phyloP scores from a whole-genome alignment of 495 filamentous ascomycete genomes.

The Penicillium herquei region DNA sequence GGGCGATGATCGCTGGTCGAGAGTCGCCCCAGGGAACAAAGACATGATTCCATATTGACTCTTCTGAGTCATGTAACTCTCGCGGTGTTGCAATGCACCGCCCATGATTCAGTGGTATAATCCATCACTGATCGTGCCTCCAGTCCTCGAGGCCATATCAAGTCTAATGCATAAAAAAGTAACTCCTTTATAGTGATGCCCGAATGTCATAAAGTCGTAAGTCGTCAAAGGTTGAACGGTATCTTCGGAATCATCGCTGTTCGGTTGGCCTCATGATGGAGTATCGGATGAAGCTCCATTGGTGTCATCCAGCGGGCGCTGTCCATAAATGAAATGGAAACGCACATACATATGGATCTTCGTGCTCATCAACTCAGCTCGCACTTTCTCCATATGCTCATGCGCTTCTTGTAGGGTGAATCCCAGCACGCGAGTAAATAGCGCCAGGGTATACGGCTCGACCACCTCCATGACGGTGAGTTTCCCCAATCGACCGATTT shows the following conservation, averaged over 20 bases:
- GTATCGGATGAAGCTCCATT: slow-evolving; percentile 1
- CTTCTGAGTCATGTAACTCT: background rate
- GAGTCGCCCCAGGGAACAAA: background rate
- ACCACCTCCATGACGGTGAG: slow-evolving; percentile 39
- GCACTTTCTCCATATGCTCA: slow-evolving; percentile 34
- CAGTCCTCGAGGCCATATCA: background rate
- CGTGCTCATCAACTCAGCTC: slow-evolving; percentile 29
- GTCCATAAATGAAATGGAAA: slow-evolving; percentile 43
- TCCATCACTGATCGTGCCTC: background rate
- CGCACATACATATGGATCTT: slow-evolving; percentile 35
- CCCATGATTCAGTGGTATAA: too few relatives aligned
- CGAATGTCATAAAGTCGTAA: background rate
- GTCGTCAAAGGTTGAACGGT: background rate
- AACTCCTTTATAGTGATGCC: background rate
- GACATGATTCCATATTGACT: background rate
- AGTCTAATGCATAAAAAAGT: slow-evolving; percentile 3
- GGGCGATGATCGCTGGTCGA: slow-evolving; percentile 6
- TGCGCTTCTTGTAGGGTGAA: slow-evolving; percentile 38
- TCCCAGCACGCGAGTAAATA: slow-evolving; percentile 56
- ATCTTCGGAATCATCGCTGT: background rate
- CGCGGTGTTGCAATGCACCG: background rate
- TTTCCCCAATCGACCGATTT: slow-evolving; percentile 44
- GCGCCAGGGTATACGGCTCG: slow-evolving; percentile 50
- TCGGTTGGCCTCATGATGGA: background rate
- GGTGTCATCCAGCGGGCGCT: slow-evolving; percentile 29